phyloP scores from a whole-genome alignment of 805 yeast genomes.

The Grigorovia humatica region DNA sequence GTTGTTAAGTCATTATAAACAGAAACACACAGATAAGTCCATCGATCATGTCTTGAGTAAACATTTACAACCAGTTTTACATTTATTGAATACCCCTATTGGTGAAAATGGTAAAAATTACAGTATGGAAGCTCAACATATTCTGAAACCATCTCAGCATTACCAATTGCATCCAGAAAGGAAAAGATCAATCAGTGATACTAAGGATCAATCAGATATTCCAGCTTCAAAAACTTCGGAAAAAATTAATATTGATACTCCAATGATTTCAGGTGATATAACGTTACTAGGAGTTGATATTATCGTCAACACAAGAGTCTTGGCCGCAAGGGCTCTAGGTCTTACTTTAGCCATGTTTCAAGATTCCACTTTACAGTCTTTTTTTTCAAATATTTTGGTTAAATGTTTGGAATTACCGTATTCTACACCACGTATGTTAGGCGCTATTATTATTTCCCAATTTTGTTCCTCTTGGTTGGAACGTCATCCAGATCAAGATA shows the following conservation, averaged over 20 bases:
- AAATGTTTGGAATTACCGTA: constrained; percentile 47
- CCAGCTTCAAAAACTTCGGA: constrained; percentile 44
- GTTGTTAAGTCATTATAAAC: constrained; percentile 39
- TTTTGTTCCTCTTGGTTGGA: constrained; percentile 34
- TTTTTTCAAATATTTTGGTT: constrained; percentile 31
- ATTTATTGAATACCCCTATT: constrained; percentile 81
- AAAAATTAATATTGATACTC: constrained; percentile 82
- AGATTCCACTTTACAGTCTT: constrained; percentile 30
- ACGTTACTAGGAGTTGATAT: constrained; percentile 69
- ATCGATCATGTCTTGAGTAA: constrained; percentile 44
- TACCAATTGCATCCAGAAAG: constrained; percentile 26
- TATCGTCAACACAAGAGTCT: constrained; percentile 62
- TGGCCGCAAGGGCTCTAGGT: constrained; percentile 72
- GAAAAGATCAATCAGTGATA: constrained; percentile 25
- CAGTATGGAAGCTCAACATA: constrained; percentile 63
- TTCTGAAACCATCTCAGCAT: constrained; percentile 61
- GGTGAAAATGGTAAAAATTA: constrained; percentile 87
- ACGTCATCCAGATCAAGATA: constrained; percentile 5
- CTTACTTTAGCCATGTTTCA: constrained; percentile 43
- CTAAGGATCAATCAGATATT: constrained; percentile 27
- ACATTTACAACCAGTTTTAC: constrained; percentile 51
- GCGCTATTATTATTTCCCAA: constrained; percentile 63
- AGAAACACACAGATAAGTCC: constrained; percentile 28
- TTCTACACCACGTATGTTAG: constrained; percentile 70
- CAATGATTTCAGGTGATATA: constrained; percentile 85